Evolutionary conservation across 73 alveolate genomes (phyloP).

Genomic region (Stentor roeselii): DNA sequence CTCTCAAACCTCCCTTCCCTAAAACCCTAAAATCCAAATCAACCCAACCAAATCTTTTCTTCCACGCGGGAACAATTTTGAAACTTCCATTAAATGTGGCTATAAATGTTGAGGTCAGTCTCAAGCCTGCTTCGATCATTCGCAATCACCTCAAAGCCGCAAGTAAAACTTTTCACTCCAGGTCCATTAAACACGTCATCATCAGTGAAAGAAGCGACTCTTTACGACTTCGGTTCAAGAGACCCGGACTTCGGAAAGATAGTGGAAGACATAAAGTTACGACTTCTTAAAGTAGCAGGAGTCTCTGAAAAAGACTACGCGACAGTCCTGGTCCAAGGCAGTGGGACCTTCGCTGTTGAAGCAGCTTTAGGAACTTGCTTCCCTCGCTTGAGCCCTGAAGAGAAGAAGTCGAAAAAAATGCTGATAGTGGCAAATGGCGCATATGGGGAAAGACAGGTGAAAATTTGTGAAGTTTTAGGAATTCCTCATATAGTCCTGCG

Average conservation of each 20-base stretch:
- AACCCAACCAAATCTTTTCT: too few species aligned
- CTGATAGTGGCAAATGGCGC: conserved; percentile 54
- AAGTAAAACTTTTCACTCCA: conserved; percentile 54
- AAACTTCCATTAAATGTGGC: too few species aligned
- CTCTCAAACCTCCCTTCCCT: too few species aligned
- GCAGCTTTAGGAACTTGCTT: conserved; percentile 45
- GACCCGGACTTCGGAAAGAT: conserved; percentile 48
- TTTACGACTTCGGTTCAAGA: conserved; percentile 58
- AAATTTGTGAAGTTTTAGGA: conserved; percentile 37
- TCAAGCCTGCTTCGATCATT: not conserved
- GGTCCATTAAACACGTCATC: conserved; percentile 58
- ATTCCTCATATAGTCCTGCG: conserved; percentile 33
- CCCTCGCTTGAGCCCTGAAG: not conserved
- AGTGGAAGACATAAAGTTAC: conserved; percentile 44
- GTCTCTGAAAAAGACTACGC: conserved; percentile 42
- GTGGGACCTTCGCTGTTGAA: conserved; percentile 69
- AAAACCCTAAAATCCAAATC: too few species aligned
- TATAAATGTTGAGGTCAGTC: not conserved
- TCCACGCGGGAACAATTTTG: too few species aligned
- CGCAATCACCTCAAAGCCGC: not conserved
- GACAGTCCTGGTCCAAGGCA: conserved; percentile 60
- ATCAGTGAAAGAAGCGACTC: conserved; percentile 48
- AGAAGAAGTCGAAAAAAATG: conserved; percentile 29
- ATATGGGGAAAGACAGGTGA: conserved; percentile 57
- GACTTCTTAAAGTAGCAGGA: conserved; percentile 38